Evolutionary conservation across 148 eudicot species (phyloP).

Genomic region (Polygonum aviculare): DNA sequence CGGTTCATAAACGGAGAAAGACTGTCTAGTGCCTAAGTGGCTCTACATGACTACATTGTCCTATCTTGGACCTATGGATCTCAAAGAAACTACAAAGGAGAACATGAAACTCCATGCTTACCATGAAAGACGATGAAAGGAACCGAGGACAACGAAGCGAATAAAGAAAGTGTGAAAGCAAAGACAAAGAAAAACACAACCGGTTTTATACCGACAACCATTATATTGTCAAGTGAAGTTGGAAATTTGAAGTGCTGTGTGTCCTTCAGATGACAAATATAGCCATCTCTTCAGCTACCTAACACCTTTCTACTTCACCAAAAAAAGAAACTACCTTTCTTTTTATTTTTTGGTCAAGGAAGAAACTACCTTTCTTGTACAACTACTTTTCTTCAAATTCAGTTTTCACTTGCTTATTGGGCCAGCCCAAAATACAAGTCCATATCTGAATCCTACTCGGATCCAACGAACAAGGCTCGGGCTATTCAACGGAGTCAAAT

Average conservation of each 20-base stretch:
- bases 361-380: neutral
- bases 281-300: constrained; percentile 1
- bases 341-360: too few relatives aligned
- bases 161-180: neutral
- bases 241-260: neutral
- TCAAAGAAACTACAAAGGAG: too few relatives aligned
- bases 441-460: neutral
- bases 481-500: neutral
- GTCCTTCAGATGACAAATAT: neutral
- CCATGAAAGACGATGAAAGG: constrained; percentile 4
- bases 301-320: neutral
- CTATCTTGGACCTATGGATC: too few relatives aligned
- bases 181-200: neutral
- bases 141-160: neutral
- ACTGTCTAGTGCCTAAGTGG: too few relatives aligned
- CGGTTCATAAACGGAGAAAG: too few relatives aligned
- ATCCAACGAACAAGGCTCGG: neutral
- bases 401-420: too few relatives aligned
- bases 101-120: neutral
- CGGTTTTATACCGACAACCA: neutral
- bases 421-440: neutral
- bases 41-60: too few relatives aligned
- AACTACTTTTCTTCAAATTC: too few relatives aligned
- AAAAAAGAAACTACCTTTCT: too few relatives aligned
- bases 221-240: neutral